Evolutionary conservation across 2,329 filamentous ascomycete genomes (phyloP), one percentile per base, ranked within the genome.

Genomic region (Aspergillus ustus): DNA sequence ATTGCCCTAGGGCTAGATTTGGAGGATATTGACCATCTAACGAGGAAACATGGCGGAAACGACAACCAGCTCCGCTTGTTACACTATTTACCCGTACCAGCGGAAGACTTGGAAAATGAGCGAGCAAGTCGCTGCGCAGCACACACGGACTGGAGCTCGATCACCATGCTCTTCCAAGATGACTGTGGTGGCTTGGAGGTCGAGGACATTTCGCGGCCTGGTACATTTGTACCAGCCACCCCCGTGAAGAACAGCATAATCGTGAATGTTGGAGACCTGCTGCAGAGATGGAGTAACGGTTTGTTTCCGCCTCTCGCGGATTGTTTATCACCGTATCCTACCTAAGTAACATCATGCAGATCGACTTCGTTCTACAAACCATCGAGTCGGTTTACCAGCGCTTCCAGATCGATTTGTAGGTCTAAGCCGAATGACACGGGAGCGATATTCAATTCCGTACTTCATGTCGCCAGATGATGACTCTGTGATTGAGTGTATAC

Each of bases 61-160:
- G 83, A 87, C 66, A 86, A 87, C 63, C 86, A 88, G 63, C 76
- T 89, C 9, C 81, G 87, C 1, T 72, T 90, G 28, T 75, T 89
- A 17, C 86, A 89, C 69, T 89, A 87, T 62, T 83, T 84, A 0
- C 75, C 81, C 2, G 75, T 85, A 4, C 75, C 80, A 28, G 79
- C 78, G 5, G 74, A 75, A 34, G 77, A 76, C 40, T 70, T 85
- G 20, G 75, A 78, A 31, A 78, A 75, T 46, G 76, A 79, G 13
- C 67, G 74, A 17, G 76, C 81, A 43, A 78, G 81, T 9, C 75
- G 84, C 11, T 84, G 85, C 53, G 80, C 82, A 0, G 79, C 82
- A 4, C 84, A 87, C 70, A 84, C 80, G 3, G 84, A 86, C 66
- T 86, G 83, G 79, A 81, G 78, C 29, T 78, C 80, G 6, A 77